Percentiles rank a stretch among this genome's conserved stretches.
phyloP scores from a whole-genome alignment of 139 green algal species.

The Deuterostichococcus epilithicus region DNA sequence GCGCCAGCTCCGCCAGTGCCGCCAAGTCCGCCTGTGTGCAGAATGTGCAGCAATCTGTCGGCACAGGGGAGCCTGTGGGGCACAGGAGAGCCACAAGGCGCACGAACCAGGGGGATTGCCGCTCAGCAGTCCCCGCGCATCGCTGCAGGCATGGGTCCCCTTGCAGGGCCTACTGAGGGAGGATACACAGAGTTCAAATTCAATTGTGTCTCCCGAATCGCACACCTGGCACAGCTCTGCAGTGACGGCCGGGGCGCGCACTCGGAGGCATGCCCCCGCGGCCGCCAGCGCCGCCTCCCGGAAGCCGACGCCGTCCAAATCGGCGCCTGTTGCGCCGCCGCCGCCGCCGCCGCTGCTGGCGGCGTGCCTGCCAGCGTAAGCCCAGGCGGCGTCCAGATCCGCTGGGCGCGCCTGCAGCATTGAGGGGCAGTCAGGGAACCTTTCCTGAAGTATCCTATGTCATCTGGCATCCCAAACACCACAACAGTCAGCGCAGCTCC shows the following conservation, averaged over 20 bases:
- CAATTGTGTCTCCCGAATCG: background rate
- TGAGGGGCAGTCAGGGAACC: no score
- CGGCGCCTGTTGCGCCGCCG: background rate
- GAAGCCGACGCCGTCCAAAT: conserved; percentile 7
- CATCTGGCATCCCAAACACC: no score
- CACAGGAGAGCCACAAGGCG: no score
- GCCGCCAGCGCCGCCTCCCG: conserved; percentile 7
- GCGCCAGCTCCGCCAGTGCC: conserved; percentile 8
- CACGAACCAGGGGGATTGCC: no score
- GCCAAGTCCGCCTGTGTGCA: conserved; percentile 25
- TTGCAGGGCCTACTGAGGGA: no score
- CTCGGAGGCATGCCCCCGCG: background rate
- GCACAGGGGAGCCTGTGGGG: no score
- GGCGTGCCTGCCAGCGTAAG: background rate
- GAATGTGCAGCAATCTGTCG: no score
- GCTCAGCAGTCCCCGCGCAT: no score
- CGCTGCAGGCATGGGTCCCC: no score
- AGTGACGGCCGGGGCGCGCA: conserved; percentile 2
- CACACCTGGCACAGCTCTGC: conserved; percentile 15
- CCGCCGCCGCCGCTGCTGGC: background rate
- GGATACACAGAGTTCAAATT: no score
- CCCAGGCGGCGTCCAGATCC: background rate
- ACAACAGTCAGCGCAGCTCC: no score
- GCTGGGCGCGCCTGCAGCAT: background rate
- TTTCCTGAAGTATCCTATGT: no score